phyloP scores from a whole-genome alignment of 331 rosid species.

The Quercus phellos region DNA sequence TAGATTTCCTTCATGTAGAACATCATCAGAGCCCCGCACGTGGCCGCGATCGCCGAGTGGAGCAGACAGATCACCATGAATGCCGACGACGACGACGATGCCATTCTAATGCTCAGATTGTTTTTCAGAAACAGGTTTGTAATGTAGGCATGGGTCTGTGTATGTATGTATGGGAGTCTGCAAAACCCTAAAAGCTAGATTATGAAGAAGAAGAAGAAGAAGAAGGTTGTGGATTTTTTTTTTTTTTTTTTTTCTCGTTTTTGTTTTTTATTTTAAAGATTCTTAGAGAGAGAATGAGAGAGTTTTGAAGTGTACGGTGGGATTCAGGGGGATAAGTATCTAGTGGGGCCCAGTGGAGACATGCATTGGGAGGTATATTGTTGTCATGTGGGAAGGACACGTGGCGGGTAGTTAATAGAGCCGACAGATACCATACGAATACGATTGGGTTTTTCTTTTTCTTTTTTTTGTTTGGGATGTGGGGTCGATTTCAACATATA shows the following conservation, averaged over 20 bases:
- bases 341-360: slow-evolving; percentile 26
- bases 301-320: not conserved
- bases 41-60: slow-evolving; percentile 61
- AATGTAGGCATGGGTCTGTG: not conserved
- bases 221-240: not conserved
- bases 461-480: too few species aligned
- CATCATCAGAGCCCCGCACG: slow-evolving; percentile 84
- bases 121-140: not conserved
- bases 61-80: slow-evolving; percentile 75
- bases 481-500: too few species aligned
- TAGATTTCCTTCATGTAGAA: slow-evolving; percentile 87
- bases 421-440: not conserved
- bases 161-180: too few species aligned
- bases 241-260: too few species aligned
- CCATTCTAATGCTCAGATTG: slow-evolving; percentile 13
- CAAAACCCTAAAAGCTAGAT: slow-evolving; percentile 3
- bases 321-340: slow-evolving; percentile 36
- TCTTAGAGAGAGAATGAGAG: not conserved
- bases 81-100: slow-evolving; percentile 27
- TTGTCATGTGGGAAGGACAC: slow-evolving; percentile 1
- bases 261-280: not conserved
- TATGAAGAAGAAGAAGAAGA: not conserved
- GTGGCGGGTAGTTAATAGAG: not conserved
- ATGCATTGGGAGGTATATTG: not conserved
- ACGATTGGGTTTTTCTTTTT: not conserved